phyloP scores from a whole-genome alignment of 2,329 filamentous ascomycete genomes.

The Cytospora piceae region DNA sequence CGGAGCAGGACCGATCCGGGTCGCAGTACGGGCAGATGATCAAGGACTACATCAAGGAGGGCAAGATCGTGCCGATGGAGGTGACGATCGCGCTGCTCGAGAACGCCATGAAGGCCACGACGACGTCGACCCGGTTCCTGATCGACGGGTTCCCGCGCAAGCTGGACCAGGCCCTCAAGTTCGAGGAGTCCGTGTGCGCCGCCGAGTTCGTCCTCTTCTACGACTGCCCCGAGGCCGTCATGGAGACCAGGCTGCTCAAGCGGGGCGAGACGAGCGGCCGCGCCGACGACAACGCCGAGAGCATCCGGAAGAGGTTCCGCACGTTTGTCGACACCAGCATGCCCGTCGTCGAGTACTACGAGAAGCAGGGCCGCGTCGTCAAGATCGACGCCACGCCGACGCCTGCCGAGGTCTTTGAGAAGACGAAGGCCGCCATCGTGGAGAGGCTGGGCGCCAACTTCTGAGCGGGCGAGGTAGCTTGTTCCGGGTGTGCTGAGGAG shows the following conservation, averaged over 20 bases:
- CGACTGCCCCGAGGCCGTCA: constrained; percentile 87
- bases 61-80: constrained; percentile 97
- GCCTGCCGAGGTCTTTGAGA: constrained; percentile 64
- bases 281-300: constrained; percentile 91
- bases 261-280: constrained; percentile 91
- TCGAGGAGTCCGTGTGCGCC: constrained; percentile 85
- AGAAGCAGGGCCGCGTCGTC: constrained; percentile 75
- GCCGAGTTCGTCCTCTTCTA: constrained; percentile 90
- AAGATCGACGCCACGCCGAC: constrained; percentile 73
- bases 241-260: constrained; percentile 83
- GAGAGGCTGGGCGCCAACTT: constrained; percentile 53
- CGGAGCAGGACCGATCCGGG: constrained; percentile 85
- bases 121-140: constrained; percentile 70
- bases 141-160: constrained; percentile 90
- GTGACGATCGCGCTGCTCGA: constrained; percentile 92
- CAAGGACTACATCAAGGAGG: constrained; percentile 89
- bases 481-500: neutral
- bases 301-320: constrained; percentile 93
- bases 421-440: constrained; percentile 55
- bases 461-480: constrained; percentile 33
- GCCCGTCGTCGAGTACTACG: constrained; percentile 90
- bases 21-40: constrained; percentile 93
- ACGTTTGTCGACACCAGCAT: constrained; percentile 96
- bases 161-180: constrained; percentile 94
- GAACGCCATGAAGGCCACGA: constrained; percentile 80